Evolutionary conservation across 352 stramenopile genomes (phyloP).

Genomic region (Pythium chondricola): DNA sequence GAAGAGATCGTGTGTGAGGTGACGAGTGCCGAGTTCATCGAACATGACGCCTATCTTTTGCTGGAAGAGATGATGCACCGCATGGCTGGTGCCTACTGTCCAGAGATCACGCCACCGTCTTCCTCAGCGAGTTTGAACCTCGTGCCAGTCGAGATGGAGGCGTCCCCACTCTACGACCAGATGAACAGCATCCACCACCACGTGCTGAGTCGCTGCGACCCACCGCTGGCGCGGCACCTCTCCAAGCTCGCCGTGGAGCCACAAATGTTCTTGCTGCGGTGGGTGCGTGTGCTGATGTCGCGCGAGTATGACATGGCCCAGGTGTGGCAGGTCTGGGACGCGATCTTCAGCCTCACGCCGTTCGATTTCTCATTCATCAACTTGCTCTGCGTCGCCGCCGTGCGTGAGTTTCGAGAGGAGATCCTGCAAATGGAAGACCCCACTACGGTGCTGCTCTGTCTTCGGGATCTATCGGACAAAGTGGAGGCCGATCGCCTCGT

Average conservation of each 20-base stretch:
- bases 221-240: conserved; percentile 47
- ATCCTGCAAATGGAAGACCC: conserved; percentile 57
- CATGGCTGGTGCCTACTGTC: conserved; percentile 68
- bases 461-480: conserved; percentile 48
- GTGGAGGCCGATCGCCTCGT: conserved; percentile 46
- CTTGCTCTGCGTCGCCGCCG: conserved; percentile 61
- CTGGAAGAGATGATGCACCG: conserved; percentile 69
- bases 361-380: conserved; percentile 76
- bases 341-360: conserved; percentile 67
- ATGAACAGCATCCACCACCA: conserved; percentile 72
- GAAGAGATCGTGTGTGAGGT: conserved; percentile 49
- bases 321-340: conserved; percentile 75
- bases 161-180: conserved; percentile 55
- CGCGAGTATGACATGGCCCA: conserved; percentile 68
- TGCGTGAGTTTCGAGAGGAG: conserved; percentile 58
- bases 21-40: conserved; percentile 35
- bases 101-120: conserved; percentile 12
- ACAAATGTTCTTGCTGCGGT: conserved; percentile 67
- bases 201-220: conserved; percentile 55
- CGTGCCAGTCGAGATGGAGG: conserved; percentile 18
- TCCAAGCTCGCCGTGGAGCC: conserved; percentile 44
- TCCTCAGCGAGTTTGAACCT: background rate
- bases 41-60: conserved; percentile 62
- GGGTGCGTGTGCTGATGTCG: conserved; percentile 73
- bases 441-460: conserved; percentile 44